Conservation (phyloP, 2,329 filamentous ascomycete genomes). For the Colletotrichum somersetense region DNA sequence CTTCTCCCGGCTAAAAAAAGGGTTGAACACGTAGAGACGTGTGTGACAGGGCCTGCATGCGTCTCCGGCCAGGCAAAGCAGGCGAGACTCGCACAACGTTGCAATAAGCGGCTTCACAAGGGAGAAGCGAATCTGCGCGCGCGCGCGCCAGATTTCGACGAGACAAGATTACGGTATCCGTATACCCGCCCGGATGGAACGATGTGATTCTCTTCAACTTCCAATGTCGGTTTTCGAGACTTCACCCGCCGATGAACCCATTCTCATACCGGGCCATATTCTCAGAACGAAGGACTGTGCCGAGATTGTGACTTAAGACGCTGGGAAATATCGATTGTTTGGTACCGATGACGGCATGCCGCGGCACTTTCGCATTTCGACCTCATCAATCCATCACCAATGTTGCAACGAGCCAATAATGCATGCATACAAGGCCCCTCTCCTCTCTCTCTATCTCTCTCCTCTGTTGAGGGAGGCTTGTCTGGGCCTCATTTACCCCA, state of each 20-base stretch:
- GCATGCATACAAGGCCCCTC: constrained; percentile 4
- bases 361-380: constrained; percentile 2
- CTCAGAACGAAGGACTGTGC: constrained; percentile 20
- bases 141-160: background rate
- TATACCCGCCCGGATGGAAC: background rate
- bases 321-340: background rate
- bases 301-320: constrained; percentile 20
- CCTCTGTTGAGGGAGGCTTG: constrained; percentile 10
- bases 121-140: background rate
- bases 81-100: background rate
- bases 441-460: background rate
- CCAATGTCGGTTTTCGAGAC: constrained; percentile 30
- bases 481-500: constrained; percentile 29
- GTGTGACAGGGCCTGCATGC: constrained; percentile 22
- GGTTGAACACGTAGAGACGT: constrained; percentile 20
- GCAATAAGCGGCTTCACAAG: background rate
- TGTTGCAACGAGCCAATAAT: constrained; percentile 21
- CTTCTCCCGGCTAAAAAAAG: constrained; percentile 15
- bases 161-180: background rate
- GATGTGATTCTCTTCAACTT: background rate
- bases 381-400: constrained; percentile 27
- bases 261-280: constrained; percentile 16
- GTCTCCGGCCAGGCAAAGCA: background rate
- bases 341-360: background rate
- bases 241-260: constrained; percentile 1